These are phyloP conservation scores for Endotrypanum monterogeii DNA, from an alignment of 208 protist species.

Conservation along the genomic window DNA sequence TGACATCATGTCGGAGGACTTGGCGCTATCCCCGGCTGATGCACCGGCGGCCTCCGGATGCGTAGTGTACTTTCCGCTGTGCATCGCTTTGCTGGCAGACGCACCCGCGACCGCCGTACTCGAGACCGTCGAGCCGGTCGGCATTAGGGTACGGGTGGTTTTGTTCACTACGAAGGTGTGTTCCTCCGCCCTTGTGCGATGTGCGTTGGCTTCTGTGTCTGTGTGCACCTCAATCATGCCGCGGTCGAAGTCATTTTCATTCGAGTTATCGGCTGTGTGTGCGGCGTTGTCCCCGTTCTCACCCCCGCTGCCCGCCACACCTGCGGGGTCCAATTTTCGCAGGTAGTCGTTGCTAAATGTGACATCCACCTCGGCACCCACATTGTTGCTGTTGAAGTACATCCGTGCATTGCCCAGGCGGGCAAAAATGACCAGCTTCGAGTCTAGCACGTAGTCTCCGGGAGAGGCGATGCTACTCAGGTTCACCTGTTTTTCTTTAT, in stretches of 20 bases:
- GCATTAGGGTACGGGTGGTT: constrained; percentile 18
- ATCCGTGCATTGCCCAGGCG: constrained; percentile 37
- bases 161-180: constrained; percentile 32
- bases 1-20: constrained; percentile 1
- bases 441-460: constrained; percentile 63
- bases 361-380: constrained; percentile 36
- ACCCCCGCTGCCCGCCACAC: neutral
- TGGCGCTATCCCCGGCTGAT: constrained; percentile 1
- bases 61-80: neutral
- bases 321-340: constrained; percentile 17
- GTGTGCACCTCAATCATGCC: constrained; percentile 34
- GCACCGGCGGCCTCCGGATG: neutral
- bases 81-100: constrained; percentile 2
- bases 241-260: constrained; percentile 23
- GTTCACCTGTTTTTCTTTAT: constrained; percentile 54
- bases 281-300: neutral
- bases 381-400: constrained; percentile 29
- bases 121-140: neutral
- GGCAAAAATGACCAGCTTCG: constrained; percentile 60
- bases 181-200: constrained; percentile 7
- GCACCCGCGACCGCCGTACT: neutral
- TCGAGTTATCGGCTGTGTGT: neutral
- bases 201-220: constrained; percentile 24
- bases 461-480: constrained; percentile 58
- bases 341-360: constrained; percentile 38